Base-by-base conservation (phyloP, 2,329 filamentous ascomycete species). In the Aspergillus bombycis region DNA sequence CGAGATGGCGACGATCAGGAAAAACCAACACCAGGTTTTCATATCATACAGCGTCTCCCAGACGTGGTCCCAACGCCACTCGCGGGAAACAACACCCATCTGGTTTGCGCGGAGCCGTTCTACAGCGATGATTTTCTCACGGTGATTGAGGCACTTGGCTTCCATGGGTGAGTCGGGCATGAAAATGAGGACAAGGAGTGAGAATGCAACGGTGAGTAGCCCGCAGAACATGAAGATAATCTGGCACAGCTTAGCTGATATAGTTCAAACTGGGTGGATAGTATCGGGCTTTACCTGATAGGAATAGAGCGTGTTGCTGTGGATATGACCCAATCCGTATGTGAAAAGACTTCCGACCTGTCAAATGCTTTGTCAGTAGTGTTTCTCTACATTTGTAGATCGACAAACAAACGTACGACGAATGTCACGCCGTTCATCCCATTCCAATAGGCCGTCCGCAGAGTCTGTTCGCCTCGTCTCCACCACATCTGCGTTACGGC, bases 401-500 rank as follows among this genome's bases (percentile, higher is more conserved):
- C 3, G 10, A 52, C 12, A 19, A 9, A 7, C n/a, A 21, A 12
- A 28, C 32, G 3, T 61, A 65, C 81, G 10, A 87, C 85, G 70
- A 84, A 85, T 4, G 85, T 85, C 4, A 88, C 72, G 2, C 86
- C 86, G 60, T 88, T 86, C 83, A 87, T 88, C 23, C 81, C 83
- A 68, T 88, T 88, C 86, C 86, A 89, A 2, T 82, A 81, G 10
- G 84, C 83, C 14, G 85, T 84, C 3, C 86, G 77, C 57, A 85
- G 72, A 0, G 86, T 87, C 72, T 89, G 86, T 67, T 89, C 86
- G 62, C 81, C 79, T 58, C 86, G 80, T 48, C 84, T 81, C 79
- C 85, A 89, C 86, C 86, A 89, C 84, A 88, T 87, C 60, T 84
- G 82, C 0, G 85, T 86, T 38, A 87, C 84, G 21, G 84, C 84